Percentiles rank a stretch among this genome's conserved stretches.
Evolutionary conservation across 1,284 basidiomycete genomes (phyloP).

Genomic region (Papiliotrema laurentii): DNA sequence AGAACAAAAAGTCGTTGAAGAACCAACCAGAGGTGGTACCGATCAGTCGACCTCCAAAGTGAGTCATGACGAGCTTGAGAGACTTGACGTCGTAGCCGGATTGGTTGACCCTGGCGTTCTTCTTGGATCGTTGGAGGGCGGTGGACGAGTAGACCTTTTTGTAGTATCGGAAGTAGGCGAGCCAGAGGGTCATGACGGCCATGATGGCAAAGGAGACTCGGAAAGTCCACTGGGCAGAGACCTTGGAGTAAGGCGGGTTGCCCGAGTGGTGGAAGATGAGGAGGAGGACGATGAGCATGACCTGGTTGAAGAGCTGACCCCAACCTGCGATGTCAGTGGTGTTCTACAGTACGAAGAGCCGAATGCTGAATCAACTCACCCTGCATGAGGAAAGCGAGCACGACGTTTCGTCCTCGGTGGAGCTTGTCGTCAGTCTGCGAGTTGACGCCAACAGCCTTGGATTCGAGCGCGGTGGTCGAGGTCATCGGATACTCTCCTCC

Average conservation of each 20-base stretch:
- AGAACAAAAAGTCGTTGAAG: slow-evolving; percentile 55
- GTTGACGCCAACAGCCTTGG: slow-evolving; percentile 41
- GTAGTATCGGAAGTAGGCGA: slow-evolving; percentile 55
- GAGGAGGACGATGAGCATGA: slow-evolving; percentile 51
- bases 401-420: slow-evolving; percentile 55
- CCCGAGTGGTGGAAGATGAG: slow-evolving; percentile 53
- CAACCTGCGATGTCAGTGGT: slow-evolving; percentile 42
- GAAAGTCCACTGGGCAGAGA: slow-evolving; percentile 55
- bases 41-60: slow-evolving; percentile 54
- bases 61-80: slow-evolving; percentile 51
- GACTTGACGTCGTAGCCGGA: slow-evolving; percentile 53
- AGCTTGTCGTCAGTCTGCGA: slow-evolving; percentile 52
- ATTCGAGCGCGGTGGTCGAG: slow-evolving; percentile 53
- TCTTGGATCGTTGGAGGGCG: slow-evolving; percentile 50
- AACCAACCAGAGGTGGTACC: slow-evolving; percentile 54
- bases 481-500: slow-evolving; percentile 58
- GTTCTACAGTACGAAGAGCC: too few species aligned
- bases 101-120: slow-evolving; percentile 49
- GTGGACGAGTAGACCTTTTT: slow-evolving; percentile 46
- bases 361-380: slow-evolving; percentile 16
- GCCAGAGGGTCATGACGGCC: slow-evolving; percentile 53
- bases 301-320: slow-evolving; percentile 56
- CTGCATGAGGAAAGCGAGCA: slow-evolving; percentile 55
- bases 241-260: slow-evolving; percentile 46
- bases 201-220: slow-evolving; percentile 55